Evolutionary conservation across 78 protist genomes (phyloP), one percentile per base, ranked within the genome.

Genomic region (Dictyostelium citrinum): DNA sequence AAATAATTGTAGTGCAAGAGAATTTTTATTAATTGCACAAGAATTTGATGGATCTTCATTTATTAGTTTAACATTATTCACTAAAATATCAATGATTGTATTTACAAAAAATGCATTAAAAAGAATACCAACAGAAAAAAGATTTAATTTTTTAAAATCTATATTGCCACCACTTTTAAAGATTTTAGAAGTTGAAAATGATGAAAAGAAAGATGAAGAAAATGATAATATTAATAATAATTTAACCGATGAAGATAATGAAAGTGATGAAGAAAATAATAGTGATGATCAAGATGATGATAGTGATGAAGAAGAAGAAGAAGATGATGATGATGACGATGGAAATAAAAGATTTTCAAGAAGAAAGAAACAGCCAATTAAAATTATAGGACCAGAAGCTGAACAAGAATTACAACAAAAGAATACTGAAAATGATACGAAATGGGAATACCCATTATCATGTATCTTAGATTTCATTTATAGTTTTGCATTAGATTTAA

Each of bases 1-100:
- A 72, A 61, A 43, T 20, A 88, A 88, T 88, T 45, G 82, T 39
- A 88, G 93, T 78, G 74, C 93, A 77, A 88, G 93, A 67, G 93
- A 88, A 39, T 88, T 88, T 82, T 35, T 88, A 46, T 78, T 88
- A 74, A 55, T 88, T 10, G 55, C 71, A 31, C 79, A 88, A 43
- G 93, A 88, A 33, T 46, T 88, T 29, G 41, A 88, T 49, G 77
- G 39, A 46, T 88, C 93, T 22, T 76, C 93, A 67, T 88, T 76
- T 78, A 78, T 82, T 16, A 79, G 39, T 61, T n/a, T 78, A n/a
- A 20, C 70, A 45, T 20, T 35, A 37, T 80, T 80, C 20, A 55
- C 84, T 51, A 80, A 80, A n/a, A 80, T 80, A 35, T 55, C 75
- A 35, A 41, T 88, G 76, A 78, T 88, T n/a, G 37, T 37, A 14